Base-by-base conservation (phyloP, 2,329 filamentous ascomycete genomes). In the Juglanconis oblonga region DNA sequence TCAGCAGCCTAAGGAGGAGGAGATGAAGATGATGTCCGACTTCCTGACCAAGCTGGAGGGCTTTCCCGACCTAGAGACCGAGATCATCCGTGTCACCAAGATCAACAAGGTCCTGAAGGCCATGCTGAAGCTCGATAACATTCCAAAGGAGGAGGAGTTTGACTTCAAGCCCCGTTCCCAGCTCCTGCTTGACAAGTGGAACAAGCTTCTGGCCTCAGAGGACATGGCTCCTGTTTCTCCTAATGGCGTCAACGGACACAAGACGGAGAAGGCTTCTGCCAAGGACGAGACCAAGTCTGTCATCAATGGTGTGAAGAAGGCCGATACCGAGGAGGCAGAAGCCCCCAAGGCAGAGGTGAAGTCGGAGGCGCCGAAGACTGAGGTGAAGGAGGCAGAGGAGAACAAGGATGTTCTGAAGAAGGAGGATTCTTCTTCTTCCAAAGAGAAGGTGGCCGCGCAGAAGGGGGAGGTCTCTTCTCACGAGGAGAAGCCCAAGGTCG, bases 21-120 rank as follows among this genome's bases (percentile, higher is more conserved):
- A 94, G 67, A 93, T 94, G 89, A 79, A 85, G 64, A 77, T 79
- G 52, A 92, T 95, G 88, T 87, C 87, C 4, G 88, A 90, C 17
- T 91, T 87, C 69, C 81, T 96, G 59, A 83, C 81, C 35, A 91
- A 96, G 73, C 84, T 99, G 5, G 95, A 99, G 76, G 84, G 81
- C 7, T 88, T 81, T 73, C 78, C 85, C 1, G 90, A 96, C 65
- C 84, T 98, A 4, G 94, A 98, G 72, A 91, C 90, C 35, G 87
- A 87, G 66, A 95, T 97, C 68, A 97, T 98, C 69, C 87, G 91
- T 64, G 81, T 79, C 13, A 99, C 95, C 64, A 99, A 98, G 82
- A 97, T 99, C 76, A 94, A 98, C 85, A 99, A 99, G 79, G 94
- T 99, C 10, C 83, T 99, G 59, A 97, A 96, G 79, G 92, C 89